Base-by-base conservation (phyloP, 306 rosid species). In the Cercis canadensis region DNA sequence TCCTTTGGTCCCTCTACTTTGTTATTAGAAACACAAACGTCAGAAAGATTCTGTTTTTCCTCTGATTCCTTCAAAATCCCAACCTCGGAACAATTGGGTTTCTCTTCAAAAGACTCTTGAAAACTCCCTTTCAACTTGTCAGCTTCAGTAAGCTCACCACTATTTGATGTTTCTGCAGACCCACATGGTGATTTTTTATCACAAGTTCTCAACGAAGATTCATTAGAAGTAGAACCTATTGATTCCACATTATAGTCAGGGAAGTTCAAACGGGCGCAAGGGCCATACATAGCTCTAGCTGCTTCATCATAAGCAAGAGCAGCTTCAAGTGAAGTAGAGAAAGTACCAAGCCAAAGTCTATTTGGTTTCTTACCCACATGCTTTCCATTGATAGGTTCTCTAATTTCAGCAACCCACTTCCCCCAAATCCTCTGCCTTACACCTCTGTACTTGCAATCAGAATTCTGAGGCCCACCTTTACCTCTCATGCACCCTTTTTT, bases 341-440 rank as follows among this genome's bases (percentile, higher is more conserved):
- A 94, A 73, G 99, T 91, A 21, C 99, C 97, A 18, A 94, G 97
- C 99, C 99, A 94, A 52, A 91, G 83, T 21, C 97, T 81, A 39
- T 57, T 81, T 5, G 83, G 69, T 68, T 84, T 87, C 58, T 62
- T 70, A 17, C 45, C 54, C 18, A 34, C 75, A 52, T 21, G 68
- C 24, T 54, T 60, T 6, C 71, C 61, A 5, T 60, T 57, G 50
- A 74, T 78, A 0, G 97, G 97, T 64, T 89, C 92, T 1, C 97
- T 81, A 55, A 94, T 94, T 62, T 94, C 99, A 16, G 96, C 87
- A 0, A 91, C 97, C 97, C 99, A 94, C 41, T 89, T 94, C 0
- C 99, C 97, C 97, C 96, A 89, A 81, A 85, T 87, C 84, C 97
- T 89, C 75, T 91, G 96, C 31, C 99, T 76, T 50, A 91, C 97